phyloP scores from a whole-genome alignment of 441 rosid genomes.

The Arabidopsis hybrid region DNA sequence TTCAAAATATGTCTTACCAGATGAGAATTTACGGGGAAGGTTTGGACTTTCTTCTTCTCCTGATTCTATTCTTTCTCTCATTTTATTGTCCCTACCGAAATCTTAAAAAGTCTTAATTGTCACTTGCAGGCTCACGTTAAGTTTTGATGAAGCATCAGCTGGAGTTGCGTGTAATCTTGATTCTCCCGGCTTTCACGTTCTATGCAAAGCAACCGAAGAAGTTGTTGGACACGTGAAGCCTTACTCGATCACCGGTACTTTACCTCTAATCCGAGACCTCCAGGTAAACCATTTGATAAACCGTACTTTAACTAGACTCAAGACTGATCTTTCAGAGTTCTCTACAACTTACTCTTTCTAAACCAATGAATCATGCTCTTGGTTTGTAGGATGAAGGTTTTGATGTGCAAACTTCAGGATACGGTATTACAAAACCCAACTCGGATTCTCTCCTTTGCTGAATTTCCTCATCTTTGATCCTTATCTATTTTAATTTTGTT shows the following conservation, averaged over 20 bases:
- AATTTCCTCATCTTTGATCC: not conserved
- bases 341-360: constrained; percentile 8
- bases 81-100: not conserved
- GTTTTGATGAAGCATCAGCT: constrained; percentile 73
- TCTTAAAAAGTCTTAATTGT: constrained; percentile 7
- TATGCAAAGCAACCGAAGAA: constrained; percentile 88
- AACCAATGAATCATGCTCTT: constrained; percentile 13
- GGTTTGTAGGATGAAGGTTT: constrained; percentile 82
- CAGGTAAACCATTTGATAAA: constrained; percentile 54
- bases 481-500: not conserved
- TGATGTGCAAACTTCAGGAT: constrained; percentile 93
- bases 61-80: not conserved
- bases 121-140: constrained; percentile 63
- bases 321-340: constrained; percentile 21
- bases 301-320: not conserved
- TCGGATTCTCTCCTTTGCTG: not conserved
- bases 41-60: constrained; percentile 36
- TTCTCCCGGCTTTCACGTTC: constrained; percentile 83
- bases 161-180: constrained; percentile 96
- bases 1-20: constrained; percentile 77
- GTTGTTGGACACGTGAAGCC: constrained; percentile 92
- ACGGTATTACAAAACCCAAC: constrained; percentile 55
- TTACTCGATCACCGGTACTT: constrained; percentile 91
- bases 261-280: constrained; percentile 90
- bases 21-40: constrained; percentile 90